phyloP scores from a whole-genome alignment of 108 stramenopile genomes.

The Nitzschia sp. region DNA sequence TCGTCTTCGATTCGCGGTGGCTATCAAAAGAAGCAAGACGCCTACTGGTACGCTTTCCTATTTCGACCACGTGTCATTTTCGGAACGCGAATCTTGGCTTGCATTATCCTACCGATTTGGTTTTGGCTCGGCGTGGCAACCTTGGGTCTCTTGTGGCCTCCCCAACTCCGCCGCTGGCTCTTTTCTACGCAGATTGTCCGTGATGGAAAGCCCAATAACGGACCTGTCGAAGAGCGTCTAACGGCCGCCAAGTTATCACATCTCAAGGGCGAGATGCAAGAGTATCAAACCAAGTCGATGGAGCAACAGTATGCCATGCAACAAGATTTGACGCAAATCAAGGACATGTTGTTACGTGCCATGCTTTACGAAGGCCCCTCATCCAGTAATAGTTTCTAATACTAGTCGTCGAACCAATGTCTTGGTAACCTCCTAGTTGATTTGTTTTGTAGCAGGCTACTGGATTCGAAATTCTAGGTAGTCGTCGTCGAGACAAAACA shows the following conservation, averaged over 20 bases:
- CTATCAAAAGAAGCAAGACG: background rate
- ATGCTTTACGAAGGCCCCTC: too few relatives aligned
- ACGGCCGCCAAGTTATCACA: slow-evolving; percentile 26
- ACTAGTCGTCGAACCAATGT: too few relatives aligned
- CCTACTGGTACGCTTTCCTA: slow-evolving; percentile 25
- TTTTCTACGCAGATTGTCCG: slow-evolving; percentile 23
- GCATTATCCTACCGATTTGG: slow-evolving; percentile 69
- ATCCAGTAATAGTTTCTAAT: too few relatives aligned
- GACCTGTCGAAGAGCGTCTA: slow-evolving; percentile 1
- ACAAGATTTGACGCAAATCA: slow-evolving; percentile 31
- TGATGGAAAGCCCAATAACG: background rate
- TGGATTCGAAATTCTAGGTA: too few relatives aligned
- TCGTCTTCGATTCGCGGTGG: slow-evolving; percentile 9
- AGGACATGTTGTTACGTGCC: slow-evolving; percentile 29
- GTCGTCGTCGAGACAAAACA: too few relatives aligned
- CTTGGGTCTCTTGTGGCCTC: slow-evolving; percentile 76
- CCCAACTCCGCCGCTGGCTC: slow-evolving; percentile 66
- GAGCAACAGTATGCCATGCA: slow-evolving; percentile 32
- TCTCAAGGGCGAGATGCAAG: slow-evolving; percentile 26
- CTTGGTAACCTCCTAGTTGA: too few relatives aligned
- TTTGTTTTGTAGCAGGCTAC: too few relatives aligned
- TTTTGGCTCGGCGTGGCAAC: slow-evolving; percentile 54
- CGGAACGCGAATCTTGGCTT: slow-evolving; percentile 36
- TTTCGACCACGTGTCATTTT: slow-evolving; percentile 18
- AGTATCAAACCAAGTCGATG: slow-evolving; percentile 22